Evolutionary conservation across 179 eudicot species (phyloP), one percentile per base, ranked within the genome.

Genomic region (Silene noctiflora): DNA sequence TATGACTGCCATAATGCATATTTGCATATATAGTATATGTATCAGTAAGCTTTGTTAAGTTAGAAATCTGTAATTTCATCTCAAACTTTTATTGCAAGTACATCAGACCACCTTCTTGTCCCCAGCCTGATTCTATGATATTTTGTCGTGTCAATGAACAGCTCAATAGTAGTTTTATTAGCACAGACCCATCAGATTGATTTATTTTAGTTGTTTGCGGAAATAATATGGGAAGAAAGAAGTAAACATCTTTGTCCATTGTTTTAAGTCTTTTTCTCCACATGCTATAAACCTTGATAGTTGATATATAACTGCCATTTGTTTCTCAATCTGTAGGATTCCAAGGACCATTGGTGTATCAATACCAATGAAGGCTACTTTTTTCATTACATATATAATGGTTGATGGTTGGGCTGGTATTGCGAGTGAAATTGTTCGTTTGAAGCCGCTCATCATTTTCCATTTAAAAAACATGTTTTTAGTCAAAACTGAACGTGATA

Each of bases 321-420:
- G 69, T 64, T 33, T 71, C 62, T 24, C 44, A 35, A 74, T 62
- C n/a, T 84, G 83, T 89, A 93, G 98, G 74, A 86, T 93, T 76
- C 96, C 97, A n/a, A 81, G 86, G 69, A 93, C 89, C 21, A 91
- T 95, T 65, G 99, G 99, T 11, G 95, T 95, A 19, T 88, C 99
- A 39, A 91, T 95, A 74, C 97, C 99, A 35, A 91, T 89, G 93
- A 95, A 95, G 84, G 99, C 97, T 51, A 92, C 98, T 39, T 94
- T 94, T 86, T 94, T 94, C 82, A 93, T 94, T 44, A 92, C 98
- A 35, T 94, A 93, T 72, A 91, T 93, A 77, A 95, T 95, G 99
- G 89, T 95, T 60, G 97, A 95, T 71, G 99, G 97, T 21, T 95
- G 99, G 99, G 96, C 97, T 55, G 97, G 97, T 56, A 84, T 93